Evolutionary conservation across 2,329 filamentous ascomycete genomes (phyloP).

Genomic region (Alternaria gaisen): DNA sequence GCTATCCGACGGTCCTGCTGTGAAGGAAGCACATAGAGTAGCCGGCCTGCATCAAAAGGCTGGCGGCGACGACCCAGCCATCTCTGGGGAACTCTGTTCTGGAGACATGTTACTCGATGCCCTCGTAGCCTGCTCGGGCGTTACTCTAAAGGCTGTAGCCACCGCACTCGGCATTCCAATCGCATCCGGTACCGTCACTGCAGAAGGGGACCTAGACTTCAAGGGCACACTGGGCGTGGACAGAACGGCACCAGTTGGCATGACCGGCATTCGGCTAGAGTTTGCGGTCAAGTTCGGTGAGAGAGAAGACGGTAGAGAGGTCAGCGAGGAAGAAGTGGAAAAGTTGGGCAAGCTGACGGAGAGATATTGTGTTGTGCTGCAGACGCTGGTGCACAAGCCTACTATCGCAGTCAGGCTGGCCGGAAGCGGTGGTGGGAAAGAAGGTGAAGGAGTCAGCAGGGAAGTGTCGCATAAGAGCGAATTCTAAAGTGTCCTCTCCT

Average conservation of each 20-base stretch:
- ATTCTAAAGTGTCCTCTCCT: background rate
- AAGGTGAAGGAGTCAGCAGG: conserved; percentile 10
- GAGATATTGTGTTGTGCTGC: conserved; percentile 58
- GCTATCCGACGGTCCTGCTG: conserved; percentile 53
- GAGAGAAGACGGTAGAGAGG: conserved; percentile 43
- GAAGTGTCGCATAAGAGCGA: conserved; percentile 11
- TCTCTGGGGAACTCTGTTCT: conserved; percentile 60
- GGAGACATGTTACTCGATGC: conserved; percentile 62
- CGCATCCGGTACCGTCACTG: conserved; percentile 53
- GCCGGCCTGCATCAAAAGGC: conserved; percentile 60
- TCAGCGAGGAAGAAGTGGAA: conserved; percentile 55
- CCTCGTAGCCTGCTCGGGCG: conserved; percentile 60
- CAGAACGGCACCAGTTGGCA: conserved; percentile 56
- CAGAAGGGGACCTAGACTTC: conserved; percentile 61
- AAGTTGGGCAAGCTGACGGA: conserved; percentile 60
- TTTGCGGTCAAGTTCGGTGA: conserved; percentile 55
- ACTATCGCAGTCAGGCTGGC: conserved; percentile 37
- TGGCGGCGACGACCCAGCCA: conserved; percentile 53
- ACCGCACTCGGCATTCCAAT: conserved; percentile 58
- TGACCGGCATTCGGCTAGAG: conserved; percentile 56
- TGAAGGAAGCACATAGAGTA: conserved; percentile 53
- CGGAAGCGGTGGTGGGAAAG: conserved; percentile 31
- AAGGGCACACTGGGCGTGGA: conserved; percentile 61
- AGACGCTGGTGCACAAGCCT: conserved; percentile 46
- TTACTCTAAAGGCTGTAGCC: conserved; percentile 61